Evolutionary conservation across 1,284 basidiomycete species (phyloP), one percentile per base, ranked within the genome.

Genomic region (Coniferiporia sulphurascens): DNA sequence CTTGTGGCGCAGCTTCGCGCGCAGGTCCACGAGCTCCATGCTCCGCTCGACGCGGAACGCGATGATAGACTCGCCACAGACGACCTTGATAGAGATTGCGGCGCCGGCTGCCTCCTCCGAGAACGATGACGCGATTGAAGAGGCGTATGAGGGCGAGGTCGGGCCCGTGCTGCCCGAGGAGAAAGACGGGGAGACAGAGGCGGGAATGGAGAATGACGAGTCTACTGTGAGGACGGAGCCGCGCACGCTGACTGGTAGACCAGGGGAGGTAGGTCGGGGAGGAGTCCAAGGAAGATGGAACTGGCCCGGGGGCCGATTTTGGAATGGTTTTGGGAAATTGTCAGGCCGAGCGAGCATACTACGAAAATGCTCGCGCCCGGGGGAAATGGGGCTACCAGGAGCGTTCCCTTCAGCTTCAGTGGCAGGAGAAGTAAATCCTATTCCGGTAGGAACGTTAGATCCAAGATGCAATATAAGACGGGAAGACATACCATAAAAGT

Each of bases 81-180:
- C 78, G 10, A 81, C 87, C 71, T 90, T 90, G 73, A 90, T 77
- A 5, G 79, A 76, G 58, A 89, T 66, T n/a, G 70, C 63, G 45
- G 64, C 68, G 13, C 54, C 58, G 53, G 65, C 61, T 3, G 64
- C 44, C 1, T 62, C 57, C 59, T 65, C 64, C 8, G 54, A 44
- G 36, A 51, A 50, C 51, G 65, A 56, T 46, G 52, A 44, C 13
- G 51, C n/a, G 48, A 45, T 21, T 49, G 51, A 50, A 53, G 60
- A 48, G 43, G 55, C 45, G 36, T 50, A 59, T 22, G 46, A 59
- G 51, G 21, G 22, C n/a, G 34, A 38, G 22, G 22, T 10, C 36
- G 51, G 44, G 10, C 35, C 15, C 38, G 50, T 19, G 45, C 43
- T 55, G 38, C 52, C 34, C 17, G 55, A 35, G 3, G 46, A 52